A percentile compares a stretch with the other conserved stretches of the same genome.
Conservation (phyloP, 2,329 filamentous ascomycete genomes). For the Helminthosporium solani region DNA sequence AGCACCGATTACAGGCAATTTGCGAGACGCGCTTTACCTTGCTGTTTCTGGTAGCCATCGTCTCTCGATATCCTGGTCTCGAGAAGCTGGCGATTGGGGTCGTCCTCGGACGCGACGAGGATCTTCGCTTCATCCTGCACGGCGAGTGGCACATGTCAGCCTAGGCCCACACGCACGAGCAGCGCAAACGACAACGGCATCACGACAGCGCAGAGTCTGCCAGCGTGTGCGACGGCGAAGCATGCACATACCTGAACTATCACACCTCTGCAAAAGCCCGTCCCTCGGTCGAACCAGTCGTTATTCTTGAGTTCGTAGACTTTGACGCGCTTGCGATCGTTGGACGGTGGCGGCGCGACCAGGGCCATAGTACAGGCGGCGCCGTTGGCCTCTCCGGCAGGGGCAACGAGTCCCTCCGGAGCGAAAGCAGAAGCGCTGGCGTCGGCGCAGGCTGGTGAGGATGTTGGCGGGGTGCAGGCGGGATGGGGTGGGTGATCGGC, state of each 20-base stretch:
- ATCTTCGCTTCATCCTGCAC: conserved; percentile 82
- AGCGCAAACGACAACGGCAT: conserved; percentile 11
- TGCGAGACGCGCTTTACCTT: conserved; percentile 60
- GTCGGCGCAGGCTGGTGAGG: conserved; percentile 21
- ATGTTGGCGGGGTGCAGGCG: conserved; percentile 15
- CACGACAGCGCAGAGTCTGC: conserved; percentile 13
- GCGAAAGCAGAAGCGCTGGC: conserved; percentile 17
- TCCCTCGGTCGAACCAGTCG: conserved; percentile 98
- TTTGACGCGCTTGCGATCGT: conserved; percentile 74
- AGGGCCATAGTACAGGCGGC: conserved; percentile 39
- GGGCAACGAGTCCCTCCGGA: conserved; percentile 39
- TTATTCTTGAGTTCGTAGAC: conserved; percentile 98
- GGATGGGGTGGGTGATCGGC: conserved; percentile 12
- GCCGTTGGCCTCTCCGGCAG: conserved; percentile 35
- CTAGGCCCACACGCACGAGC: conserved; percentile 8
- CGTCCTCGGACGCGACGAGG: conserved; percentile 89
- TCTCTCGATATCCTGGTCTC: conserved; percentile 90
- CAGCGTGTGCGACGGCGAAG: not conserved
- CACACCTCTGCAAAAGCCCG: conserved; percentile 86
- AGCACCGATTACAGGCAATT: conserved; percentile 8
- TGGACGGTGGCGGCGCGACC: conserved; percentile 48
- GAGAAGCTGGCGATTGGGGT: conserved; percentile 77
- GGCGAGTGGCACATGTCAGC: conserved; percentile 53
- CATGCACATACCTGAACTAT: conserved; percentile 65
- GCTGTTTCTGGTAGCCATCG: conserved; percentile 97